Percentiles rank a stretch among this genome's conserved stretches.
These are phyloP conservation scores for Aleurites moluccanus DNA, from an alignment of 441 rosid genomes.

Conservation along the genomic window DNA sequence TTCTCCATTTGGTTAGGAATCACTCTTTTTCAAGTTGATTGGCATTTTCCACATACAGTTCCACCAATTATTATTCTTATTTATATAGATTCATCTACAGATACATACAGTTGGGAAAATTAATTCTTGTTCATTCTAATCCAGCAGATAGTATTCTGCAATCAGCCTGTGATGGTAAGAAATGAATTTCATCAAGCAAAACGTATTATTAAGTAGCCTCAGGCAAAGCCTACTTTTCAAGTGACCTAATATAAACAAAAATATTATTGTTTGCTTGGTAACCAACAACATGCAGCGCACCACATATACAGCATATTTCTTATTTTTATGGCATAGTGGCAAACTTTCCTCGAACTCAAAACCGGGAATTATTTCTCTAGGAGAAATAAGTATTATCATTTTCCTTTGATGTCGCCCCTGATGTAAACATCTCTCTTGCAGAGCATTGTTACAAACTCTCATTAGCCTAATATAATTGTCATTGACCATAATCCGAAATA, in stretches of 20 bases:
- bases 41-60: too few species aligned
- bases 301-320: not conserved
- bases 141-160: not conserved
- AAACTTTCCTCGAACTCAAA: not conserved
- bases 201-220: too few species aligned
- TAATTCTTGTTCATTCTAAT: not conserved
- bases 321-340: not conserved
- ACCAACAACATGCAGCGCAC: not conserved
- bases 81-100: not conserved
- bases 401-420: constrained; percentile 1
- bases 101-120: not conserved
- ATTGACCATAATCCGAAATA: constrained; percentile 20
- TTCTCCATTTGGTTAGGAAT: too few species aligned
- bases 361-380: not conserved
- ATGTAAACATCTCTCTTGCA: constrained; percentile 18
- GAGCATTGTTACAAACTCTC: constrained; percentile 15
- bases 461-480: constrained; percentile 19
- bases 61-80: not conserved
- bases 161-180: not conserved
- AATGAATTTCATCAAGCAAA: not conserved
- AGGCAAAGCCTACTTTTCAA: too few species aligned
- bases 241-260: too few species aligned
- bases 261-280: not conserved
- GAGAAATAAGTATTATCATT: not conserved
- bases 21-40: too few species aligned